Conservation (phyloP, 352 stramenopile genomes). For the Pythium plurisporium region DNA sequence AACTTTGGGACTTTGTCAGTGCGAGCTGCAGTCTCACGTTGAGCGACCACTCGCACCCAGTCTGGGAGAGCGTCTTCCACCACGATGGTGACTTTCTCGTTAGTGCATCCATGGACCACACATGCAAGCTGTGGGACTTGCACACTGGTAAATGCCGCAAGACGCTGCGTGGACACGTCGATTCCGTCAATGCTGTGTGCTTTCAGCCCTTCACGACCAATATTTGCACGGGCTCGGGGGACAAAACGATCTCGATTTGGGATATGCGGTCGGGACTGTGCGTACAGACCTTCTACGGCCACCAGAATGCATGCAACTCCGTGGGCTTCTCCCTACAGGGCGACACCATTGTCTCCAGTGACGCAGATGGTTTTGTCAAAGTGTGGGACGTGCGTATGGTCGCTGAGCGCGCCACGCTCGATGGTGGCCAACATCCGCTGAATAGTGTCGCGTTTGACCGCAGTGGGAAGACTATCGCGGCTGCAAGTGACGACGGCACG, state of each 20-base stretch:
- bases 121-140: slow-evolving; percentile 92
- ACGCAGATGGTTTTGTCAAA: slow-evolving; percentile 93
- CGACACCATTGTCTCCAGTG: slow-evolving; percentile 89
- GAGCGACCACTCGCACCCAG: slow-evolving; percentile 90
- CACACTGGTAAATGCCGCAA: slow-evolving; percentile 86
- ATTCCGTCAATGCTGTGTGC: slow-evolving; percentile 91
- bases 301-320: slow-evolving; percentile 93
- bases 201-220: slow-evolving; percentile 94
- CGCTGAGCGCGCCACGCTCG: slow-evolving; percentile 81
- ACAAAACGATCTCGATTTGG: slow-evolving; percentile 96
- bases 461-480: slow-evolving; percentile 77
- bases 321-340: slow-evolving; percentile 83
- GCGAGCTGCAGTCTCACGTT: slow-evolving; percentile 88
- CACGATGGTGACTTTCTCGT: slow-evolving; percentile 92
- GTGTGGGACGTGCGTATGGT: slow-evolving; percentile 96
- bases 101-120: slow-evolving; percentile 93
- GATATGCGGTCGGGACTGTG: slow-evolving; percentile 90
- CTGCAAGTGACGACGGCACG: slow-evolving; percentile 87
- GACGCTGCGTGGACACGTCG: slow-evolving; percentile 92
- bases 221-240: slow-evolving; percentile 89
- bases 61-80: slow-evolving; percentile 93
- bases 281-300: slow-evolving; percentile 94
- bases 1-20: slow-evolving; percentile 93
- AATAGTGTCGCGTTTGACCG: slow-evolving; percentile 91
- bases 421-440: slow-evolving; percentile 84